Evolutionary conservation across 495 filamentous ascomycete species (phyloP), one percentile per base, ranked within the genome.

Genomic region (Aspergillus biplanus): DNA sequence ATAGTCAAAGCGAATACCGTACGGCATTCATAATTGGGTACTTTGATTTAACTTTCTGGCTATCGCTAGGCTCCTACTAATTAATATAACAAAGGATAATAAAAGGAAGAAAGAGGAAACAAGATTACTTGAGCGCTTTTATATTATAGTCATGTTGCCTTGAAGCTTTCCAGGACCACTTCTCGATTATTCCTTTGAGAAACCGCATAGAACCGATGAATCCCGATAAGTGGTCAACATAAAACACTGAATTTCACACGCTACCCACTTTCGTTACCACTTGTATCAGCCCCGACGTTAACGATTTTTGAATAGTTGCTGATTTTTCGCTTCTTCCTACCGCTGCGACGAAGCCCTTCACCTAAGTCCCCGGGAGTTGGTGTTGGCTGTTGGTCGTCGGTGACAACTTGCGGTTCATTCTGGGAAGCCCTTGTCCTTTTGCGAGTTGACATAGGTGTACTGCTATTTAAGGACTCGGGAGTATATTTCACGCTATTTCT

Each of bases 261-360:
- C 8, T 58, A 57, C 6, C 52, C 16, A n/a, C 46, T 64, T 58
- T 70, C 64, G 33, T 70, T 59, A 42, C 63, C 69, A 35, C 63
- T 71, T 11, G 66, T 67, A 11, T 66, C 60, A 7, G 65, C 64
- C 12, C 71, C 71, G 61, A 74, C 64, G 58, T 74, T 69, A 50
- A 74, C 67, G 12, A 69, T 58, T 31, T 67, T 66, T 21, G 60
- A 53, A 47, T 68, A 71, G 34, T 74, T 74, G 69, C 71, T 74
- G 18, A 70, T 67, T 44, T 74, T 74, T 58, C 71, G 69, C 50
- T 61, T 63, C 53, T 74, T 74, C 37, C 64, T 63, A 27, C 53
- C 49, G 50, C 69, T 71, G 11, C 69, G 64, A 15, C 68, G 64
- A 12, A 44, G 52, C 7, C 54, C 50, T 11, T 59, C 54, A 27